Conservation (phyloP, 2,329 filamentous ascomycete species). For the Zymoseptoria brevis region DNA sequence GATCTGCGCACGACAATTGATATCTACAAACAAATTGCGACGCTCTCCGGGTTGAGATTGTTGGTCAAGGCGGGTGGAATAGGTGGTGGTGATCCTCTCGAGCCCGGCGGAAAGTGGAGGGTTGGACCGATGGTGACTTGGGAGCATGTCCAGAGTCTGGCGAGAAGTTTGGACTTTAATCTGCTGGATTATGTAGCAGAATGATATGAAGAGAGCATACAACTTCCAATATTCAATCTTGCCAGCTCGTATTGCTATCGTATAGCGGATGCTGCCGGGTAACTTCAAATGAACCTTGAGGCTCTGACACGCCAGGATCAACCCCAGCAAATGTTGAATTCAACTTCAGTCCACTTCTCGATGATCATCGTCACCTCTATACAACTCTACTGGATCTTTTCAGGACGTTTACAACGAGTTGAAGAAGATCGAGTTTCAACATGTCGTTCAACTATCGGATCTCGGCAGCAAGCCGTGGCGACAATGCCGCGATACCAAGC, state of each 20-base stretch:
- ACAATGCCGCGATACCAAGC: background rate
- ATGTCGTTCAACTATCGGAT: background rate
- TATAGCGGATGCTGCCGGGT: background rate
- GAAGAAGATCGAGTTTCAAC: background rate
- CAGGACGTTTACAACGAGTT: background rate
- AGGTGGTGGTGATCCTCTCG: slow-evolving; percentile 54
- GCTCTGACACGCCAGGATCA: background rate
- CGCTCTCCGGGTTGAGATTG: slow-evolving; percentile 61
- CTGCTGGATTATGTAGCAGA: slow-evolving; percentile 69
- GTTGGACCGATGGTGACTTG: slow-evolving; percentile 61
- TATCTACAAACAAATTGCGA: slow-evolving; percentile 53
- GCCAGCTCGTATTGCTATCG: background rate
- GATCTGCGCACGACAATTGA: slow-evolving; percentile 39
- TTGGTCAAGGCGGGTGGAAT: slow-evolving; percentile 55
- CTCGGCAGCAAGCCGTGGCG: background rate
- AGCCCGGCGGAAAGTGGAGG: slow-evolving; percentile 65
- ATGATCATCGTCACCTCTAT: background rate
- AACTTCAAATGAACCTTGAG: background rate
- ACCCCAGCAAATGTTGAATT: background rate
- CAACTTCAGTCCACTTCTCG: background rate
- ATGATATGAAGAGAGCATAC: slow-evolving; percentile 27
- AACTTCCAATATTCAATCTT: background rate
- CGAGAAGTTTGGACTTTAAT: slow-evolving; percentile 67
- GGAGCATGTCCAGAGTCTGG: slow-evolving; percentile 65
- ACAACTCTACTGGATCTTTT: background rate